A percentile compares a stretch with the other conserved stretches of the same genome.
Evolutionary conservation across 495 filamentous ascomycete species (phyloP).

Genomic region (Hyaloscypha hepaticicola): DNA sequence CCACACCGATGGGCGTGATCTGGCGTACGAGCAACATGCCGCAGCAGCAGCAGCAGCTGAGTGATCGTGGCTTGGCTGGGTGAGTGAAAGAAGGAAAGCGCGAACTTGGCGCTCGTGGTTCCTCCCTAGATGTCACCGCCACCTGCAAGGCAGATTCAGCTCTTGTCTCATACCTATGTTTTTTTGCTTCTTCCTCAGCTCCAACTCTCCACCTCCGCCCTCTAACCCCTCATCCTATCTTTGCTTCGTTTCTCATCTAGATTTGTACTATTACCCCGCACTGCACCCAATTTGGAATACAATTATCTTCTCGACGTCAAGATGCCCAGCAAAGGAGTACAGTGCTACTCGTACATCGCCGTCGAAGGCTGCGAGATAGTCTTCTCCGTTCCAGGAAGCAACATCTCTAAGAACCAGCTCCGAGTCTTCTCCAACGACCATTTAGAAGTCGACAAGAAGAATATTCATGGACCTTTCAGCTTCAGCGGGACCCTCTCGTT

Average conservation of each 20-base stretch:
- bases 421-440: conserved; percentile 39
- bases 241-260: background rate
- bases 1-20: too few relatives aligned
- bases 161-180: conserved; percentile 7
- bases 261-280: background rate
- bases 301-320: conserved; percentile 9
- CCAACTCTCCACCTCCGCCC: background rate
- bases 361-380: conserved; percentile 44
- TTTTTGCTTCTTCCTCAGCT: background rate
- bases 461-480: conserved; percentile 44
- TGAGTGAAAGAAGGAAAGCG: background rate
- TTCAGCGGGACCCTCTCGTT: conserved; percentile 49
- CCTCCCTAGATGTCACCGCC: background rate
- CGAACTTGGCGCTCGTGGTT: background rate
- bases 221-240: background rate
- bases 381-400: conserved; percentile 44
- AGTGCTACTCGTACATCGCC: conserved; percentile 47
- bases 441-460: conserved; percentile 47
- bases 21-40: too few relatives aligned
- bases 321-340: conserved; percentile 55
- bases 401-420: conserved; percentile 34
- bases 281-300: too few relatives aligned
- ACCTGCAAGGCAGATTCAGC: background rate
- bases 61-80: background rate
- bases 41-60: background rate